These are phyloP conservation scores for Oenanthe sinensis DNA, from an alignment of 129 eudicot genomes.

Conservation along the genomic window DNA sequence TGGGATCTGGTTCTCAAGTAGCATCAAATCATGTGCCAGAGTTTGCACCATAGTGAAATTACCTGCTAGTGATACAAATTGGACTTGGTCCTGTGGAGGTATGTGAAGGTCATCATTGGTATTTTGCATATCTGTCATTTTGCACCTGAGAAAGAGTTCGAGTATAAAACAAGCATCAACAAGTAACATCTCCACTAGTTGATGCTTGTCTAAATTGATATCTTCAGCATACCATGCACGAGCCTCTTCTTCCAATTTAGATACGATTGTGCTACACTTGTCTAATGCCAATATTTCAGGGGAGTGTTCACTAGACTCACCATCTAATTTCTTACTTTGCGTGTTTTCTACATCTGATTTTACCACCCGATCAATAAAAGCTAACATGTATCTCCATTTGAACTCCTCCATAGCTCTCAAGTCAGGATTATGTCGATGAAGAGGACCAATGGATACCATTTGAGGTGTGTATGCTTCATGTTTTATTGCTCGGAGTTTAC, in stretches of 20 bases:
- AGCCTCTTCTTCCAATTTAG: background rate
- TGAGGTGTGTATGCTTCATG: conserved; percentile 2
- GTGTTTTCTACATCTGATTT: background rate
- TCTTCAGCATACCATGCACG: background rate
- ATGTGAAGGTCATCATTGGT: background rate
- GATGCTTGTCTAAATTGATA: conserved; percentile 4
- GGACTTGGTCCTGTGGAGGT: background rate
- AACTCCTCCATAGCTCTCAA: conserved; percentile 4
- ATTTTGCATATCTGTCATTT: background rate
- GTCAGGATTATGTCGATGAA: background rate
- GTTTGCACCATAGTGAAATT: background rate
- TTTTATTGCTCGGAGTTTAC: background rate
- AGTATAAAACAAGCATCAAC: conserved; percentile 11
- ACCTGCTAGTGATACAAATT: background rate
- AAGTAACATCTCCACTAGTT: background rate
- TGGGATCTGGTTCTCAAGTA: conserved; percentile 7
- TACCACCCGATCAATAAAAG: background rate
- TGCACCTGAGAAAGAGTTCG: background rate
- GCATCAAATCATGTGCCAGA: background rate
- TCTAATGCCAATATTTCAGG: conserved; percentile 1
- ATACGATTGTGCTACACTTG: background rate
- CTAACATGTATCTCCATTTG: conserved; percentile 7
- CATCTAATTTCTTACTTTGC: background rate
- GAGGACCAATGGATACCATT: background rate
- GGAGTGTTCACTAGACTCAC: background rate